These are phyloP conservation scores for Phialocephala subalpina DNA, from an alignment of 2,329 filamentous ascomycete species.

Conservation along the genomic window DNA sequence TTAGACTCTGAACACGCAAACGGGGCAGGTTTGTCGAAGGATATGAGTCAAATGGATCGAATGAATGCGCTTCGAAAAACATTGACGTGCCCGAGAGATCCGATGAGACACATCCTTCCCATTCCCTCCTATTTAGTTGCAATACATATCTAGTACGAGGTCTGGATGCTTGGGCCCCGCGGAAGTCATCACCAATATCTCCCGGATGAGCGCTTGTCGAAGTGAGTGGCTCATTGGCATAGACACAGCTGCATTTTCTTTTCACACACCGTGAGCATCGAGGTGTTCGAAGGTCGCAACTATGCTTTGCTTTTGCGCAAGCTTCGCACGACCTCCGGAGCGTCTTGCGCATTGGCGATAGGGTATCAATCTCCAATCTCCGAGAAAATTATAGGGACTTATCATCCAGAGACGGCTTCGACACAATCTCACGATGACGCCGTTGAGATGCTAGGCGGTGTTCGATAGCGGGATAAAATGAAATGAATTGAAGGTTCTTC, in stretches of 20 bases:
- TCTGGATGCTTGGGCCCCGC: no score
- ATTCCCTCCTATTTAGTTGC: neutral
- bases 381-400: no score
- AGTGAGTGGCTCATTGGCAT: constrained; percentile 61
- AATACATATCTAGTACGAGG: neutral
- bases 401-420: no score
- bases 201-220: neutral
- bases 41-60: constrained; percentile 66
- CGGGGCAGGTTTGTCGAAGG: constrained; percentile 60
- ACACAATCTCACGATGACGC: no score
- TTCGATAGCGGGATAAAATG: no score
- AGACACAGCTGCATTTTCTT: constrained; percentile 55
- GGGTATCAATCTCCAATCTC: no score
- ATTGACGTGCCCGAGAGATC: no score
- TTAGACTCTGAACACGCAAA: constrained; percentile 60
- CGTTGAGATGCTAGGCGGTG: no score
- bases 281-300: constrained; percentile 62
- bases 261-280: constrained; percentile 63
- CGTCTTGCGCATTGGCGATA: constrained; percentile 64
- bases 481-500: no score
- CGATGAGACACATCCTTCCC: no score
- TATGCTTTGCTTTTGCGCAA: constrained; percentile 63
- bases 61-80: constrained; percentile 33
- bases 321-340: constrained; percentile 64
- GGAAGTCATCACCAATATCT: neutral